Conservation (phyloP, 768 basidiomycete species). For the Hypholoma fasciculare region DNA sequence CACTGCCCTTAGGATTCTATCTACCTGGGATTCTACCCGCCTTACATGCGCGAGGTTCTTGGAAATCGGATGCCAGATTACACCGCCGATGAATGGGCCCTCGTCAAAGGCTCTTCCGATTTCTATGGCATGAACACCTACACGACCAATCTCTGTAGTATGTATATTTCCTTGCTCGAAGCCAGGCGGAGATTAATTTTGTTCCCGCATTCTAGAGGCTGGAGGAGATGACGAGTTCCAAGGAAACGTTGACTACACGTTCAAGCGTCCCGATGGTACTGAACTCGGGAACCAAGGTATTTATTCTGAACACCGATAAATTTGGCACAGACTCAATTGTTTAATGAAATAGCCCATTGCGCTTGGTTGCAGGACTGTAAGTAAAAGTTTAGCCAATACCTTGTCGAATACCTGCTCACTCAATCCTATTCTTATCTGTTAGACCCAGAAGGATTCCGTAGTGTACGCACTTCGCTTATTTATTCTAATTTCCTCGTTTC, state of each 20-base stretch:
- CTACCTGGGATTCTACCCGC: conserved; percentile 71
- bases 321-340: background rate
- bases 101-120: conserved; percentile 67
- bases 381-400: conserved; percentile 16
- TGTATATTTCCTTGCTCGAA: conserved; percentile 16
- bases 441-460: conserved; percentile 71
- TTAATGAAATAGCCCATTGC: conserved; percentile 46
- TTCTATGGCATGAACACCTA: conserved; percentile 78
- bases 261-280: conserved; percentile 62
- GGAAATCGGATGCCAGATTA: conserved; percentile 60
- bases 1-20: conserved; percentile 49
- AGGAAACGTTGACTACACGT: conserved; percentile 58
- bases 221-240: conserved; percentile 68
- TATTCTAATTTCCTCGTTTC: background rate
- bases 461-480: conserved; percentile 31
- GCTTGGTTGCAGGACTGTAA: conserved; percentile 68
- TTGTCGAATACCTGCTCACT: background rate
- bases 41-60: conserved; percentile 53
- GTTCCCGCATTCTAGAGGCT: conserved; percentile 36
- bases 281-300: conserved; percentile 63
- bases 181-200: background rate
- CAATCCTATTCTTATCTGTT: background rate
- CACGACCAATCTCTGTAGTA: conserved; percentile 63
- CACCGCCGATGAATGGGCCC: conserved; percentile 51
- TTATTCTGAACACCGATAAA: conserved; percentile 7